phyloP scores from a whole-genome alignment of 768 basidiomycete genomes.

The Lepiota brunneoincarnata region DNA sequence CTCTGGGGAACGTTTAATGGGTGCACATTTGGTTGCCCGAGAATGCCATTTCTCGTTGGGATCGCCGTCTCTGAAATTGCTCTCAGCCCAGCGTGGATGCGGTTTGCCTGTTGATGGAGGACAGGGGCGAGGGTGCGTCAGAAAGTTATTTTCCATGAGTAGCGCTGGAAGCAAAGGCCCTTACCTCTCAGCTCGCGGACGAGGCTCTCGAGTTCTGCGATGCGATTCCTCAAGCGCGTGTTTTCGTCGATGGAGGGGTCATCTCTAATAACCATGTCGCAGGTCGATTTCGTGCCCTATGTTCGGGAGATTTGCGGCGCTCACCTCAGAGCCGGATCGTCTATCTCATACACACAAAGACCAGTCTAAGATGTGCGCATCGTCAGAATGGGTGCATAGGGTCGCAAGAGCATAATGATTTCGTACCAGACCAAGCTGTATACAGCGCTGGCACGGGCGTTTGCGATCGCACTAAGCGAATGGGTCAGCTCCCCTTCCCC shows the following conservation, averaged over 20 bases:
- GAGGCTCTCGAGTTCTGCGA: conserved; percentile 90
- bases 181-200: conserved; percentile 84
- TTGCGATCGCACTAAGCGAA: conserved; percentile 79
- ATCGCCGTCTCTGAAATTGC: conserved; percentile 75
- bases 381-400: conserved; percentile 5
- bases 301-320: conserved; percentile 12
- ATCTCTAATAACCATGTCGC: conserved; percentile 47
- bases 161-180: conserved; percentile 10
- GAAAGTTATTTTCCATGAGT: not conserved
- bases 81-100: conserved; percentile 84
- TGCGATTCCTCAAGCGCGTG: conserved; percentile 80
- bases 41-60: conserved; percentile 87
- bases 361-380: conserved; percentile 58
- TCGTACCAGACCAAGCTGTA: conserved; percentile 79
- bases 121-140: not conserved
- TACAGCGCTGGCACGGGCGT: conserved; percentile 87
- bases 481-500: conserved; percentile 17
- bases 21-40: conserved; percentile 66
- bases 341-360: conserved; percentile 93
- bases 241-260: conserved; percentile 87
- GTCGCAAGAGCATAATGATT: conserved; percentile 11
- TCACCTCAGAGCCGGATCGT: conserved; percentile 80
- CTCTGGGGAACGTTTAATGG: conserved; percentile 29
- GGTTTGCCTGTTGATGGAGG: conserved; percentile 60
- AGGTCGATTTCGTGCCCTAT: conserved; percentile 8